These are phyloP conservation scores for Plenodomus tracheiphilus DNA, from an alignment of 2,329 filamentous ascomycete genomes.

Conservation along the genomic window DNA sequence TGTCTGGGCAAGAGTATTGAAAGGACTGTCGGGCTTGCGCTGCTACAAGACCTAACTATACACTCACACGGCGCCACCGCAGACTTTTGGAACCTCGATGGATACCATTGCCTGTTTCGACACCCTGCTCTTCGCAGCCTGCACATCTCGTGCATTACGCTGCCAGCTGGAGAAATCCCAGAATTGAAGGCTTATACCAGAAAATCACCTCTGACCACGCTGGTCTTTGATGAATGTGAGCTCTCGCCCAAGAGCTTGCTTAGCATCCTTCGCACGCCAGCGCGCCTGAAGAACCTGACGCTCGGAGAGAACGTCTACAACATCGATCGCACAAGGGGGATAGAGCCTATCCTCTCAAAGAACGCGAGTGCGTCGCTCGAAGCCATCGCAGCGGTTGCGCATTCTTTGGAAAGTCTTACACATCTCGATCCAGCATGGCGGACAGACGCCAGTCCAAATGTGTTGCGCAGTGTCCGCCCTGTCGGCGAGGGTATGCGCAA, in stretches of 20 bases:
- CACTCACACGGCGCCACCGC: conserved; percentile 38
- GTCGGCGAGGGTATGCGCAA: conserved; percentile 34
- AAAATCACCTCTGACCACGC: conserved; percentile 33
- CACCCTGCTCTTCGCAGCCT: conserved; percentile 39
- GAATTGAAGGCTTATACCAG: conserved; percentile 21
- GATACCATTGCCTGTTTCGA: conserved; percentile 40
- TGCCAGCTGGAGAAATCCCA: conserved; percentile 20
- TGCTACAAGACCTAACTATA: conserved; percentile 35
- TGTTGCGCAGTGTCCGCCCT: conserved; percentile 17
- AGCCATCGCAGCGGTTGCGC: conserved; percentile 32
- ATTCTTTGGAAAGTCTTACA: conserved; percentile 35
- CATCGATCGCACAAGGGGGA: conserved; percentile 11
- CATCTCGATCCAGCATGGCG: conserved; percentile 33
- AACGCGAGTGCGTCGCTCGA: conserved; percentile 20
- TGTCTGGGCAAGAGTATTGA: conserved; percentile 14
- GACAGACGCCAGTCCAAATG: conserved; percentile 11
- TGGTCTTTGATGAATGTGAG: conserved; percentile 43
- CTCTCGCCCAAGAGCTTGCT: conserved; percentile 26
- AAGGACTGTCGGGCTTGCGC: conserved; percentile 27
- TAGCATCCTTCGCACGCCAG: conserved; percentile 33
- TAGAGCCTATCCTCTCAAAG: conserved; percentile 20
- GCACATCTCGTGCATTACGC: conserved; percentile 37
- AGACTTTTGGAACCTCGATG: conserved; percentile 39
- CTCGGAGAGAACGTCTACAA: conserved; percentile 42
- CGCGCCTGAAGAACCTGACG: conserved; percentile 33